Evolutionary conservation across 1,284 basidiomycete species (phyloP).

Genomic region (Peniophora sp.): DNA sequence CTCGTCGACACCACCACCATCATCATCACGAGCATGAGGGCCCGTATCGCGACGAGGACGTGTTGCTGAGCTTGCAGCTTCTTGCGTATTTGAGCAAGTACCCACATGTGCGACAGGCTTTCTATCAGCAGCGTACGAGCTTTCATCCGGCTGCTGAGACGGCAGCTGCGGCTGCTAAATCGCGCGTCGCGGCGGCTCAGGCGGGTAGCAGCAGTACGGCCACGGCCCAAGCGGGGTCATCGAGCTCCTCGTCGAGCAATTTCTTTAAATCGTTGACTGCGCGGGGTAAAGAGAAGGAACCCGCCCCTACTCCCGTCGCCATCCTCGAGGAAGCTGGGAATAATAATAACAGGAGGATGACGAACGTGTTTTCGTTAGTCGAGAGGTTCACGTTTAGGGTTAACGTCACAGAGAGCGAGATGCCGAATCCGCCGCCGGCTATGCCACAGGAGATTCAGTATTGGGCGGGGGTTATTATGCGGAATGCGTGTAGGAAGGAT

Average conservation of each 20-base stretch:
- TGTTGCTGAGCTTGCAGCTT: conserved; percentile 85
- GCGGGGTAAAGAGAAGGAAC: conserved; percentile 26
- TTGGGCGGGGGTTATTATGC: conserved; percentile 99
- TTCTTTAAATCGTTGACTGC: conserved; percentile 26
- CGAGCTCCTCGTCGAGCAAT: not conserved
- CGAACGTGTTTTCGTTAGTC: conserved; percentile 93
- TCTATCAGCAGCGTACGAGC: conserved; percentile 75
- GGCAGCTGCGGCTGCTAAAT: conserved; percentile 25
- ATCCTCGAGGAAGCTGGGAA: conserved; percentile 6
- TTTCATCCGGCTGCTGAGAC: conserved; percentile 60
- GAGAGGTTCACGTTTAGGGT: conserved; percentile 95
- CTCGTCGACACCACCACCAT: conserved; percentile 15
- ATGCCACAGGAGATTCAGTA: conserved; percentile 93
- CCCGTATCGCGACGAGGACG: conserved; percentile 91
- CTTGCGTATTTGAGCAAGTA: conserved; percentile 97
- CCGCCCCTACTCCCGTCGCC: conserved; percentile 16
- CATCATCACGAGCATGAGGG: conserved; percentile 35
- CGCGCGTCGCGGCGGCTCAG: conserved; percentile 3
- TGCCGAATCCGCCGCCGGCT: conserved; percentile 61
- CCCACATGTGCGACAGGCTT: conserved; percentile 94
- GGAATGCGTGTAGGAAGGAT: conserved; percentile 98
- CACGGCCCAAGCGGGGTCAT: not conserved
- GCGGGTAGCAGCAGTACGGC: not conserved
- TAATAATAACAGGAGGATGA: conserved; percentile 53
- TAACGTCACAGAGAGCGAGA: conserved; percentile 68